Percentiles rank a stretch among this genome's conserved stretches.
Conservation (phyloP, 2,329 filamentous ascomycete genomes). For the Neurospora sp. region DNA sequence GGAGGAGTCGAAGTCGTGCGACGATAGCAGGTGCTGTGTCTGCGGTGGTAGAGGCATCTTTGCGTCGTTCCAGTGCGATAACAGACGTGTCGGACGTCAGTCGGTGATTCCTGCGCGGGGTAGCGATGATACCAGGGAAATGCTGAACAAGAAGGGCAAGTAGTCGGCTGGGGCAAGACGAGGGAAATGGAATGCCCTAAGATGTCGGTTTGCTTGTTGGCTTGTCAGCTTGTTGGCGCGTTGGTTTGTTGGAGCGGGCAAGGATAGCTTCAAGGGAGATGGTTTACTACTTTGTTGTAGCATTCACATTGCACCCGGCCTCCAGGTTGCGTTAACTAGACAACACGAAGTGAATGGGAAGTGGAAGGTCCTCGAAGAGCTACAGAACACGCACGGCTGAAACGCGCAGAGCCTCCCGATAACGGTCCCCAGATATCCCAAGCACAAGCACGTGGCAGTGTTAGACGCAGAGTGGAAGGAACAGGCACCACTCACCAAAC, state of each 20-base stretch:
- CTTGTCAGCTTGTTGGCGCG: not conserved
- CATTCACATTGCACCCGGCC: not conserved
- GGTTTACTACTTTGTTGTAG: not conserved
- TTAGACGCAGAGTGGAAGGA: not conserved
- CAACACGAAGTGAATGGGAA: not conserved
- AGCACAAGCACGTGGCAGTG: not conserved
- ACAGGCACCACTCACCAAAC: not conserved
- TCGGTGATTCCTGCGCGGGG: not conserved
- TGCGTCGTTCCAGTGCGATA: not conserved
- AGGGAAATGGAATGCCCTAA: not conserved
- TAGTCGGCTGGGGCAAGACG: not conserved
- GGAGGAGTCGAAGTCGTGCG: not conserved
- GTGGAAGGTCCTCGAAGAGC: not conserved
- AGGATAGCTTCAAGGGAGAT: not conserved
- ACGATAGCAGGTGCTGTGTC: not conserved
- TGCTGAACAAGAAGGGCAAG: not conserved
- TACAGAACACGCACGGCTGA: not conserved
- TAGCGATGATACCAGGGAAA: not conserved
- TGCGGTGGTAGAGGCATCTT: not conserved
- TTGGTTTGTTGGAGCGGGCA: not conserved
- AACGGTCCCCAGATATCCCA: not conserved
- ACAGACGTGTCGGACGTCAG: not conserved
- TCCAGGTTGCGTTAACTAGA: not conserved
- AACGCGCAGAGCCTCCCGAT: not conserved
- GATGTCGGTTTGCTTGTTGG: not conserved